phyloP scores from a whole-genome alignment of 202 grass and related monocot genomes.

The Eragrostis tef region DNA sequence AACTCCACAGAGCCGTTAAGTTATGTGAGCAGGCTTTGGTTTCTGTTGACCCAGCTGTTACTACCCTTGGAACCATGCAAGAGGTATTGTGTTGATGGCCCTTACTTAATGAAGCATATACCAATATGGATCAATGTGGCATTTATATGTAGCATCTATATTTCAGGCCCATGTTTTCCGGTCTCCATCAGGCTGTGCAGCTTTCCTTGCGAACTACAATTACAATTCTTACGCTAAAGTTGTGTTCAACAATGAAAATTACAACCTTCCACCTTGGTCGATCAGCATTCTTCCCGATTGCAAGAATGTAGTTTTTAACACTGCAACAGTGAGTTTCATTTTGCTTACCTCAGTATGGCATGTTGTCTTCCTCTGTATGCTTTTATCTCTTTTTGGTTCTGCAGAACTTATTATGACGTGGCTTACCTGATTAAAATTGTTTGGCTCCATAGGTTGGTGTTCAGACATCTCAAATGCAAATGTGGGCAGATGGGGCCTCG shows the following conservation, averaged over 20 bases:
- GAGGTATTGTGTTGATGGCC: conserved; percentile 58
- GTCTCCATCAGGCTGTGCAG: conserved; percentile 81
- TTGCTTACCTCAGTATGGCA: conserved; percentile 16
- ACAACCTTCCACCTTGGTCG: conserved; percentile 96
- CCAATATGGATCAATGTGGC: conserved; percentile 21
- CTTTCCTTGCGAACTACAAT: conserved; percentile 88
- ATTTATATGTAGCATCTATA: conserved; percentile 39
- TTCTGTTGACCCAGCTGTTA: conserved; percentile 82
- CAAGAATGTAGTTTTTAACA: conserved; percentile 91
- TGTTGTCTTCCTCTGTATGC: not conserved
- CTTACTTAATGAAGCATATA: conserved; percentile 29
- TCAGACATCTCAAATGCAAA: conserved; percentile 99
- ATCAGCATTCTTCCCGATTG: conserved; percentile 98
- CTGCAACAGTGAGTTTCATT: conserved; percentile 72
- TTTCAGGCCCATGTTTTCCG: conserved; percentile 87
- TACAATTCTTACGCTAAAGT: conserved; percentile 72
- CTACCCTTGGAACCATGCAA: conserved; percentile 87
- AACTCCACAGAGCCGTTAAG: conserved; percentile 90
- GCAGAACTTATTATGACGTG: conserved; percentile 10
- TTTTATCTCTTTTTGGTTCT: not conserved
- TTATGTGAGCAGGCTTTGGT: conserved; percentile 86
- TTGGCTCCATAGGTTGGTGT: conserved; percentile 66
- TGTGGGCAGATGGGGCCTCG: conserved; percentile 62
- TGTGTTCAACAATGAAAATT: conserved; percentile 82
- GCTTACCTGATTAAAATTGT: conserved; percentile 32